These are phyloP conservation scores for Castanea mollissima DNA, from an alignment of 306 rosid genomes.

Conservation along the genomic window DNA sequence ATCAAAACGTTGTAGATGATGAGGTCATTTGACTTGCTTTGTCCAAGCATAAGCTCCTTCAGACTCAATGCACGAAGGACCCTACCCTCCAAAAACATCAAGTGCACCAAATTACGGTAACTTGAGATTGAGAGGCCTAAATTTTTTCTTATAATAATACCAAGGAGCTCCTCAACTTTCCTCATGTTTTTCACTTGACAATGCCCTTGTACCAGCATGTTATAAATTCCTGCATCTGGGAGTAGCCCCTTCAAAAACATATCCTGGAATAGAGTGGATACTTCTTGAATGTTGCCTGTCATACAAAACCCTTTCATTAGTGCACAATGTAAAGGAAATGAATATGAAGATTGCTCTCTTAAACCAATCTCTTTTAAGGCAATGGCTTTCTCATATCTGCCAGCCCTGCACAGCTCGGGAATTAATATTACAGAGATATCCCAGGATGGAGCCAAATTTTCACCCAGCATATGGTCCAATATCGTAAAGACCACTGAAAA, in stretches of 20 bases:
- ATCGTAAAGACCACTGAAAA: conserved; percentile 47
- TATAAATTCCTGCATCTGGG: conserved; percentile 52
- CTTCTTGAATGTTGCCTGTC: conserved; percentile 48
- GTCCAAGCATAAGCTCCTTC: conserved; percentile 61
- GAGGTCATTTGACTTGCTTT: conserved; percentile 32
- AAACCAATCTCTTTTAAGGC: conserved; percentile 48
- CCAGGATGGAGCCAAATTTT: conserved; percentile 42
- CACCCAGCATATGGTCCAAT: conserved; percentile 55
- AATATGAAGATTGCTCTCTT: conserved; percentile 39
- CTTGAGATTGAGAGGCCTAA: conserved; percentile 47
- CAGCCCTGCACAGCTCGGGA: conserved; percentile 57
- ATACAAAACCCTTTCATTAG: conserved; percentile 56
- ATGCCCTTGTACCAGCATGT: conserved; percentile 58
- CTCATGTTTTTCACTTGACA: conserved; percentile 44
- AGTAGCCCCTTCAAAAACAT: conserved; percentile 43
- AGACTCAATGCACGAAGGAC: conserved; percentile 43
- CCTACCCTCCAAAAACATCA: conserved; percentile 52
- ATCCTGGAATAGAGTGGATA: conserved; percentile 39
- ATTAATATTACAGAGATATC: conserved; percentile 58
- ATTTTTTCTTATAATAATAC: conserved; percentile 47
- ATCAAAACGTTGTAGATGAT: conserved; percentile 66
- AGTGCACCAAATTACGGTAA: conserved; percentile 50
- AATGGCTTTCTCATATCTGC: conserved; percentile 48
- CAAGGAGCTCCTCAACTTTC: conserved; percentile 63
- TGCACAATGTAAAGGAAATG: conserved; percentile 37